Evolutionary conservation across 805 yeast species (phyloP), one percentile per base, ranked within the genome.

Genomic region (Hanseniaspora mollemarum): DNA sequence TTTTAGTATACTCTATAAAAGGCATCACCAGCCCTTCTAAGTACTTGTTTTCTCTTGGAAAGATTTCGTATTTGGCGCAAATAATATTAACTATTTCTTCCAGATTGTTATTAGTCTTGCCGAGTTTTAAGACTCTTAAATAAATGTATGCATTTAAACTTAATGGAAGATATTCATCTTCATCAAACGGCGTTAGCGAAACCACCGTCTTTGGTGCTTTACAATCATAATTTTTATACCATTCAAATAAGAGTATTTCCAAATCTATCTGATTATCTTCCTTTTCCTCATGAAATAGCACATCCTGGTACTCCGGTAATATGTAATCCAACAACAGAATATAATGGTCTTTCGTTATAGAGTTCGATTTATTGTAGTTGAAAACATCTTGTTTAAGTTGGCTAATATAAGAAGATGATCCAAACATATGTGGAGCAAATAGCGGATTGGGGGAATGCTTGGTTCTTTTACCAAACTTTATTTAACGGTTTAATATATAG

Each of bases 291-390:
- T 33, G 13, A 18, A 25, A 25, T n/a, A 36, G 38, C 31, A 38
- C 16, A 26, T 32, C 51, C 32, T 29, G 15, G 18, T 31, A 31
- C 22, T 48, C 45, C 10, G 45, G 37, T n/a, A 48, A n/a, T 15
- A 48, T 15, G n/a, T 40, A 48, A 13, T 48, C 45, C 16, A 48
- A 13, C 16, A 48, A 36, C 10, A 48, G 21, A n/a, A 36, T 28
- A 16, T 48, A 48, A 19, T 48, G 51, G 19, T 48, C 32, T 7
- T 15, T 15, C 15, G 36, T 33, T 9, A 42, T 33, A 6, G 12
- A n/a, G 4, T 12, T 18, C 8, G 16, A 13, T 3, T 12, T 15
- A 6, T 36, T 31, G 26, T 36, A 28, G 28, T 22, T 40, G 12
- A 25, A 32, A 7, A 48, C 33, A 31, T 48, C 51, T 9, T 18